Evolutionary conservation across 192 early-diverging fungal species (phyloP).

Genomic region (Coemansia sp.): DNA sequence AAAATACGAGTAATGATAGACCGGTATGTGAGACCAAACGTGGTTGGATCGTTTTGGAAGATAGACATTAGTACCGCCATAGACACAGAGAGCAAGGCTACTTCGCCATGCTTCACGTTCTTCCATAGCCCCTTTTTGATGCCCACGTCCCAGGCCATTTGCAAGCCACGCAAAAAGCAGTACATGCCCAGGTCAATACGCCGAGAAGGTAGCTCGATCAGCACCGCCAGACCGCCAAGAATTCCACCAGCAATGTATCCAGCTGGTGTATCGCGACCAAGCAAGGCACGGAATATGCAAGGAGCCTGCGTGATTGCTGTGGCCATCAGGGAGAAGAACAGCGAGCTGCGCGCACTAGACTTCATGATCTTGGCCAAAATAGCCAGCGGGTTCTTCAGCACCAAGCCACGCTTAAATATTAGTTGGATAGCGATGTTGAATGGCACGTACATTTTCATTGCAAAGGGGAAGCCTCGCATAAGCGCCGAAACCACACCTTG

Average conservation of each 20-base stretch:
- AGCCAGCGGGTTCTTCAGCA: constrained; percentile 55
- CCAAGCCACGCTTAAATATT: constrained; percentile 54
- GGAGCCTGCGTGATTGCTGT: constrained; percentile 52
- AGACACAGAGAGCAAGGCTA: constrained; percentile 65
- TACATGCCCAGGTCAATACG: constrained; percentile 82
- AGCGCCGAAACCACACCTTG: constrained; percentile 42
- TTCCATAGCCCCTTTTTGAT: constrained; percentile 57
- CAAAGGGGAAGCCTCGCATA: constrained; percentile 53
- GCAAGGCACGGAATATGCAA: constrained; percentile 55
- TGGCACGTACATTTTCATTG: constrained; percentile 61
- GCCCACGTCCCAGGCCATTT: constrained; percentile 66
- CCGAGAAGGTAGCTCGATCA: constrained; percentile 63
- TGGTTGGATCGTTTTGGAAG: constrained; percentile 75
- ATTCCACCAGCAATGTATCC: constrained; percentile 60
- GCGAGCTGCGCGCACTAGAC: constrained; percentile 57
- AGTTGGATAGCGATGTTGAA: constrained; percentile 57
- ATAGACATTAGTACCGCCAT: constrained; percentile 78
- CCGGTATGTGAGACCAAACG: constrained; percentile 71
- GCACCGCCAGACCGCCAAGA: constrained; percentile 55
- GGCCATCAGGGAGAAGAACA: constrained; percentile 62
- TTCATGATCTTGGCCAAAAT: constrained; percentile 55
- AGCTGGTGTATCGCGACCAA: constrained; percentile 48
- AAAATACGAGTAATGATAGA: constrained; percentile 77
- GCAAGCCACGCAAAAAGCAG: constrained; percentile 74
- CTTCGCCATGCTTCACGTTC: constrained; percentile 68